Evolutionary conservation across 495 filamentous ascomycete species (phyloP), one percentile per base, ranked within the genome.

Genomic region (Penicillium cinerascens): DNA sequence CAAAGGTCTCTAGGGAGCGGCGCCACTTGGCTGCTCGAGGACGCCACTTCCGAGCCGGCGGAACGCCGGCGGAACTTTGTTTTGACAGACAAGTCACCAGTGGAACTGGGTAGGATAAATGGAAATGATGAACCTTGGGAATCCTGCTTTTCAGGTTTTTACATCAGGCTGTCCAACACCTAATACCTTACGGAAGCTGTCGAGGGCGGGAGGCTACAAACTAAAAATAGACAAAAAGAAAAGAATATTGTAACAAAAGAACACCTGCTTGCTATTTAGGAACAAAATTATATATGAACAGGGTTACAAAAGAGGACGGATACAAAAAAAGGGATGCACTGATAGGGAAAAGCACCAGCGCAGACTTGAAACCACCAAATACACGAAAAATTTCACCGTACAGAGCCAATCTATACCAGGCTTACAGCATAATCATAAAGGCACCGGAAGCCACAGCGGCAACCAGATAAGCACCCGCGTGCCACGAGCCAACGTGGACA

Each of bases 381-480:
- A 51, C 39, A 45, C n/a, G n/a, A 15, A 50, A 43, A 44, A 22
- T 23, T 18, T 51, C 18, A 43, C 16, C 41, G 43, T 29, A 35
- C 25, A 41, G 37, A 39, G 8, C 22, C 48, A 47, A 44, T 47
- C 37, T 37, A 45, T 42, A 37, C 20, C 37, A 22, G 33, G 40
- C 61, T 80, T 86, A 95, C 69, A 95, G 69, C 58, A 91, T 61
- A 49, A 92, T 74, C 88, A 95, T 91, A 46, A 79, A 83, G 48
- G 77, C 80, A 61, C 88, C 90, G 35, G 85, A 80, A 25, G 82
- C 68, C 60, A 84, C 70, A 22, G 89, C 89, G 27, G 79, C 80
- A 36, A 87, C 58, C 25, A 86, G 62, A 61, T 92, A 95, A 7
- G 81, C 75, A 58, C 87, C 83, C 17, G 92, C 55, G 41, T 81